These are phyloP conservation scores for Penicillium hordei DNA, from an alignment of 2,329 filamentous ascomycete species.

Conservation along the genomic window DNA sequence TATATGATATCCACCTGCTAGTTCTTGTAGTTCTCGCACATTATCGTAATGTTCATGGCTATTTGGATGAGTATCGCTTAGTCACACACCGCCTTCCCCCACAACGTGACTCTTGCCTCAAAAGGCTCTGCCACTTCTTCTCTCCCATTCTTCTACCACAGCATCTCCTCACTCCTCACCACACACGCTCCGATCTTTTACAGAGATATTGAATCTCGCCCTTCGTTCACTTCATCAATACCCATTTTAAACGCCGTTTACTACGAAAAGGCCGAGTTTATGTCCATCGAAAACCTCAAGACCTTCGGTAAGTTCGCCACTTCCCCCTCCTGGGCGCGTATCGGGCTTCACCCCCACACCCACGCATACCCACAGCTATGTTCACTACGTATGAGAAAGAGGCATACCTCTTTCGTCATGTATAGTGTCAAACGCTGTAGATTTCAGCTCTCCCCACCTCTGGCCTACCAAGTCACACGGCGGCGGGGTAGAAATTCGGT, in stretches of 20 bases:
- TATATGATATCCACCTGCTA: neutral
- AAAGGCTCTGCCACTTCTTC: slow-evolving; percentile 37
- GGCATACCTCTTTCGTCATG: neutral
- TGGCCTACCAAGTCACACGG: slow-evolving; percentile 15
- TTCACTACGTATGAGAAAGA: neutral
- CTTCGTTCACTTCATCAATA: slow-evolving; percentile 31
- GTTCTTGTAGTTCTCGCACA: neutral
- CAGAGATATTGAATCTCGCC: slow-evolving; percentile 38
- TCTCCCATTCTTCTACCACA: slow-evolving; percentile 32
- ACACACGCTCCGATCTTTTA: slow-evolving; percentile 25
- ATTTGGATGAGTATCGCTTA: slow-evolving; percentile 22
- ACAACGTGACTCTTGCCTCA: slow-evolving; percentile 33
- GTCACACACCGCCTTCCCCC: slow-evolving; percentile 39
- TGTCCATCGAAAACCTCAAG: slow-evolving; percentile 99
- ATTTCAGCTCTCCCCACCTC: slow-evolving; percentile 4
- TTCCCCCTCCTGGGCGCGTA: slow-evolving; percentile 24
- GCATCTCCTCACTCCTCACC: slow-evolving; percentile 17
- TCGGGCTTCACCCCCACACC: slow-evolving; percentile 3
- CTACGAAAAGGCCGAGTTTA: slow-evolving; percentile 77
- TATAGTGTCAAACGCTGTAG: neutral
- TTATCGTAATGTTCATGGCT: neutral
- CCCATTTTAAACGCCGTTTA: slow-evolving; percentile 46
- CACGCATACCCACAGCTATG: slow-evolving; percentile 6
- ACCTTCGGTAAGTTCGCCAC: slow-evolving; percentile 72
- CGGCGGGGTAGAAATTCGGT: slow-evolving; percentile 41